Percentiles rank a stretch among this genome's conserved stretches.
Evolutionary conservation across 208 protist genomes (phyloP).

Genomic region (Eutreptiella sp.): DNA sequence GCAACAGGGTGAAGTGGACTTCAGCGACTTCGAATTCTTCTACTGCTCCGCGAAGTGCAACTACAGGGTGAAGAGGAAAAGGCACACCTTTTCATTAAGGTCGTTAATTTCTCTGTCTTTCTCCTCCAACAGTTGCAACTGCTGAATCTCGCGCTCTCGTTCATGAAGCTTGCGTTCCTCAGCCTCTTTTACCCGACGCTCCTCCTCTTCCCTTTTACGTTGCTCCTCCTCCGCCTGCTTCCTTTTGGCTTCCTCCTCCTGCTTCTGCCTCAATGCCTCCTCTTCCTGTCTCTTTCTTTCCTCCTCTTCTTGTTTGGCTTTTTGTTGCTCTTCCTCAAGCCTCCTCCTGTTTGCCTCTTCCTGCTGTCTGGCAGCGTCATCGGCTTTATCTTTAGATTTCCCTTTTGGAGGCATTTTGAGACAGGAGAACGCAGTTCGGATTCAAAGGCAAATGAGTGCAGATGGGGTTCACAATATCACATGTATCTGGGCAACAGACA

Average conservation of each 20-base stretch:
- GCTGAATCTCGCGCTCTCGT: slow-evolving; percentile 48
- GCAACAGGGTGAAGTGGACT: too few relatives aligned
- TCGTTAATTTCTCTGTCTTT: slow-evolving; percentile 43
- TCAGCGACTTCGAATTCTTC: too few relatives aligned
- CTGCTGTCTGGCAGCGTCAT: too few relatives aligned
- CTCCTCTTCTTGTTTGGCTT: slow-evolving; percentile 42
- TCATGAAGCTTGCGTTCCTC: slow-evolving; percentile 42
- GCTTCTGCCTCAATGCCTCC: too few relatives aligned
- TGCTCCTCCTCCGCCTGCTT: slow-evolving; percentile 44
- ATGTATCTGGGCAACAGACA: too few relatives aligned
- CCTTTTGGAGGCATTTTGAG: too few relatives aligned
- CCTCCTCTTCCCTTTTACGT: slow-evolving; percentile 43
- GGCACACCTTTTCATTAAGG: slow-evolving; percentile 48
- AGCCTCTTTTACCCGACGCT: slow-evolving; percentile 44
- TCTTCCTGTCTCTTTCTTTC: slow-evolving; percentile 51
- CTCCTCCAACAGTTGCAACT: slow-evolving; percentile 38
- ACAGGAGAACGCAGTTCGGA: too few relatives aligned
- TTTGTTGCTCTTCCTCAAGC: slow-evolving; percentile 45
- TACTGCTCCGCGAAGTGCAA: too few relatives aligned
- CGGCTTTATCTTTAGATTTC: too few relatives aligned
- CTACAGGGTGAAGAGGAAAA: too few relatives aligned
- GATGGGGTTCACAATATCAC: too few relatives aligned
- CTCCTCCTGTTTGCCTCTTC: slow-evolving; percentile 39
- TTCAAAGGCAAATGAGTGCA: too few relatives aligned
- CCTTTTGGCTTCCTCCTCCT: slow-evolving; percentile 56